Evolutionary conservation across 805 yeast species (phyloP), one percentile per base, ranked within the genome.

Genomic region (Pichia californica): DNA sequence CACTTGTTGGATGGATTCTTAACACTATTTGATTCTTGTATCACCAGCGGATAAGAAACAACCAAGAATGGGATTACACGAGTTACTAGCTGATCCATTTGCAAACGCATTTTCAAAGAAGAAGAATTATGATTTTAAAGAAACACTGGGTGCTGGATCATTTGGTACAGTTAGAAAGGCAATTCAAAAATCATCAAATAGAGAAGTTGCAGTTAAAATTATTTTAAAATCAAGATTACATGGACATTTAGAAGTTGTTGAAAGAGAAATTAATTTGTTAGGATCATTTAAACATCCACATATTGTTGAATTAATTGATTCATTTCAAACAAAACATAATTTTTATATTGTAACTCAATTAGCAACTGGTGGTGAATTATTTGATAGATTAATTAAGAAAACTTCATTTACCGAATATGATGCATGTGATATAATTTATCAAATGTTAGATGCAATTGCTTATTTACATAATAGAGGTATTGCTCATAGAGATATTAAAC

Each of bases 321-420:
- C 95, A 91, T 91, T 91, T 60, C 97, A 91, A 67, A 77, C 88
- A 25, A 83, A 77, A 61, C 96, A 88, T 55, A 91, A 91, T 67
- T 88, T 86, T 63, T 91, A 87, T 59, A 83, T 91, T 46, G 96
- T 88, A 16, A 91, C 97, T 2, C 96, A 91, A 62, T 69, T 91
- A 57, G 97, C 97, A 20, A 83, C 88, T 2, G 99, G 99, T 26
- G 99, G 99, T 40, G 99, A 91, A 62, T 67, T 91, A 45, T 91
- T 91, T 58, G 96, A 89, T 49, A 69, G 97, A 42, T 88, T 91
- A 49, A 74, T 88, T 32, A 69, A 77, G 38, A 70, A 80, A 55
- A 96, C 97, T 13, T 74, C 81, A 43, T 91, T 88, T 63, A 86
- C 96, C 5, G 99, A 91, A 61, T 71, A 71, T 48, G 96, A 89